Evolutionary conservation across 108 stramenopile species (phyloP), one percentile per base, ranked within the genome.

Genomic region (Mayamaea pseudoterrestris): DNA sequence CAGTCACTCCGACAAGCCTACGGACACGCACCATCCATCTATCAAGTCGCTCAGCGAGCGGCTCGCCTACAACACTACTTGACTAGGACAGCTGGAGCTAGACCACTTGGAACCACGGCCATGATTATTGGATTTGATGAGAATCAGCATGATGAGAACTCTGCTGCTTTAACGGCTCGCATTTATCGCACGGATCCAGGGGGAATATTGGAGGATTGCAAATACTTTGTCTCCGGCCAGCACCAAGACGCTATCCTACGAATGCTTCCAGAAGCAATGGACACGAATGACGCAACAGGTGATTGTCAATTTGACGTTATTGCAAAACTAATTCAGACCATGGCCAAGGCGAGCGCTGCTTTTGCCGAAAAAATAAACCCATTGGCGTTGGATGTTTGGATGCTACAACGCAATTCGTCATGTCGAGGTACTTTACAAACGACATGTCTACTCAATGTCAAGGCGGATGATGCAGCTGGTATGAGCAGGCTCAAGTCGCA

Each of bases 31-130:
- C 58, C 78, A 25, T 70, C 76, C 7, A 50, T 61, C 0, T 20
- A 60, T 45, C 68, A 88, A 55, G 47, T 77, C 29, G 80, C 80
- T 12, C 14, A 42, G 13, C 50, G 57, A 46, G 65, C 79, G 54
- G 80, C 71, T 9, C 53, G 41, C 21, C 46, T 73, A 14, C 58
- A 74, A 30, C 80, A 83, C 44, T 29, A 65, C n/a, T 57, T 83
- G 30, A 82, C 80, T 20, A 50, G 71, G 36, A 49, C 63, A n/a
- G 75, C 65, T 14, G 85, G 85, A 30, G 60, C 57, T 13, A 55
- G 85, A 26, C 80, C 79, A n/a, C 46, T 88, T 59, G 85, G 78
- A 42, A 77, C 74, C 28, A 60, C 74, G 2, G 85, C 65, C 12
- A 53, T 80, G n/a, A 20, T 88, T 24, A 31, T 80, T 31, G 84